A percentile compares a stretch with the other conserved stretches of the same genome.
phyloP scores from a whole-genome alignment of 176 grass and related monocot genomes.

The Tuctoria greenei region DNA sequence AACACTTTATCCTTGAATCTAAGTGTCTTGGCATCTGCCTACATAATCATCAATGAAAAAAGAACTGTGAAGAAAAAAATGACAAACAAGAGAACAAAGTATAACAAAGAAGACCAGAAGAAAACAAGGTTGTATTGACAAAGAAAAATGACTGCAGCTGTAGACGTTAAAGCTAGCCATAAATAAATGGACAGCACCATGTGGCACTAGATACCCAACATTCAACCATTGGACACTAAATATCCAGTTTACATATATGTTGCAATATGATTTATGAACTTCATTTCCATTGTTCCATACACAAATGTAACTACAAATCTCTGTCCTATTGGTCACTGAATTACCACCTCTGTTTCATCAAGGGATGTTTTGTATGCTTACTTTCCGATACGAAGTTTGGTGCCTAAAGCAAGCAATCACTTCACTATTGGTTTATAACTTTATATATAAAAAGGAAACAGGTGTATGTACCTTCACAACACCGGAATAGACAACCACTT shows the following conservation, averaged over 20 bases:
- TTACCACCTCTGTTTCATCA: constrained; percentile 13
- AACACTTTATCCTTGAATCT: constrained; percentile 95
- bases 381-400: background rate
- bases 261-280: background rate
- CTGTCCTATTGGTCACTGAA: background rate
- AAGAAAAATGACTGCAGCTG: background rate
- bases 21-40: constrained; percentile 98
- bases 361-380: background rate
- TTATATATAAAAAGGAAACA: constrained; percentile 20
- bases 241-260: constrained; percentile 1
- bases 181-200: background rate
- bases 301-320: background rate
- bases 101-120: background rate
- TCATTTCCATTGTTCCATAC: constrained; percentile 10
- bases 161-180: background rate
- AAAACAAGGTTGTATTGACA: constrained; percentile 14
- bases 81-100: constrained; percentile 9
- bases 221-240: background rate
- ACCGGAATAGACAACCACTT: constrained; percentile 88
- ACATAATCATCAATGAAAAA: constrained; percentile 43
- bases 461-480: constrained; percentile 89
- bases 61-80: constrained; percentile 29
- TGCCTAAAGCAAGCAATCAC: constrained; percentile 10
- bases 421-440: background rate
- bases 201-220: background rate